phyloP scores from a whole-genome alignment of 2,329 filamentous ascomycete genomes.

The Corynespora cassiicola region DNA sequence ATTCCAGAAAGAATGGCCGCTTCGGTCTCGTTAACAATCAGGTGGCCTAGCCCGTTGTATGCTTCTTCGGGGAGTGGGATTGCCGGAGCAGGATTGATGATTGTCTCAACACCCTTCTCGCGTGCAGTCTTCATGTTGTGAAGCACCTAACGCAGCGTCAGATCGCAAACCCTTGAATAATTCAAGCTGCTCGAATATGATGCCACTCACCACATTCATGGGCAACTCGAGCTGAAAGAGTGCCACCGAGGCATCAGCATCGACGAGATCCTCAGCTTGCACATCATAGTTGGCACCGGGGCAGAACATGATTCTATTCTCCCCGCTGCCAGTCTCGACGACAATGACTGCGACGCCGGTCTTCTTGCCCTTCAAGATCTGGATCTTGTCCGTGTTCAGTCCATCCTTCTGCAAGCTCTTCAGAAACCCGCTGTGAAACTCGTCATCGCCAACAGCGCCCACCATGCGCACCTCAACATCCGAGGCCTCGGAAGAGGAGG shows the following conservation, averaged over 20 bases:
- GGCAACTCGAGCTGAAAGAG: conserved; percentile 58
- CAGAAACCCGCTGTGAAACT: conserved; percentile 49
- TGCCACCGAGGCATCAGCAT: conserved; percentile 48
- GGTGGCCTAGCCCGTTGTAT: conserved; percentile 73
- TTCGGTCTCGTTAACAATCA: conserved; percentile 92
- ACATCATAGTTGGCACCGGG: conserved; percentile 55
- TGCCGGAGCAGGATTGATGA: conserved; percentile 84
- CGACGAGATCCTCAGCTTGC: conserved; percentile 43
- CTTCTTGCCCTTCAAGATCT: conserved; percentile 50
- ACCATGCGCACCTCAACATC: conserved; percentile 57
- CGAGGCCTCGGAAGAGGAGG: conserved; percentile 21
- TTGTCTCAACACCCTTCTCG: conserved; percentile 56
- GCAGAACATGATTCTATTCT: conserved; percentile 58
- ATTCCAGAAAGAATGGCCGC: conserved; percentile 73
- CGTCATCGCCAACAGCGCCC: conserved; percentile 57
- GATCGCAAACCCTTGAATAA: neutral
- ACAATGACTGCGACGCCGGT: conserved; percentile 58
- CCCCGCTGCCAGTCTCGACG: conserved; percentile 54
- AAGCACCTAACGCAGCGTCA: conserved; percentile 28
- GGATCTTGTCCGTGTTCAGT: conserved; percentile 48
- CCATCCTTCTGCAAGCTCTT: conserved; percentile 52
- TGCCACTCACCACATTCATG: conserved; percentile 42
- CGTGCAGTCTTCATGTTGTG: conserved; percentile 45
- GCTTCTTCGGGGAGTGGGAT: conserved; percentile 69
- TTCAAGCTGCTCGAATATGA: neutral